Evolutionary conservation across 2,329 filamentous ascomycete species (phyloP).

Genomic region (Pseudopyrenochaeta lycopersici): DNA sequence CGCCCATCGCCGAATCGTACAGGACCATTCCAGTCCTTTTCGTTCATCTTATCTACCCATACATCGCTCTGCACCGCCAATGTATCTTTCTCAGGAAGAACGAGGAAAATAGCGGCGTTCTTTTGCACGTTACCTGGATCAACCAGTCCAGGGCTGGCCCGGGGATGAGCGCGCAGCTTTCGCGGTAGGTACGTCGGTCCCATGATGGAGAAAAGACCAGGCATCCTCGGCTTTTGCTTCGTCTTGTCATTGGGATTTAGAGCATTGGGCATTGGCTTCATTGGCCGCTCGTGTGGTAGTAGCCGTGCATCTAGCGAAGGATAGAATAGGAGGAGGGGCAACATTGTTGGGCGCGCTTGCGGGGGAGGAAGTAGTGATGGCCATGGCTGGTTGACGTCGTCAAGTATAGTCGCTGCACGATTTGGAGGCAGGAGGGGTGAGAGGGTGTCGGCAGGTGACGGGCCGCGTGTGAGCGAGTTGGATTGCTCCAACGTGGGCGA

Average conservation of each 20-base stretch:
- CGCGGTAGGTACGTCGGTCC: conserved; percentile 53
- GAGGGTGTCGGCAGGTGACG: conserved; percentile 24
- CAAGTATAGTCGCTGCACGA: conserved; percentile 39
- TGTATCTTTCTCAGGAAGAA: conserved; percentile 52
- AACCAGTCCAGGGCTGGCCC: conserved; percentile 53
- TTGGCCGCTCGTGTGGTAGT: conserved; percentile 51
- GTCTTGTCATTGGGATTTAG: conserved; percentile 44
- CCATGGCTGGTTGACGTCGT: conserved; percentile 46
- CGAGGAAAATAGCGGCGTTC: conserved; percentile 52
- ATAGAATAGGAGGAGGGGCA: conserved; percentile 55
- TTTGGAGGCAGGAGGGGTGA: conserved; percentile 41
- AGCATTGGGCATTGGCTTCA: conserved; percentile 46
- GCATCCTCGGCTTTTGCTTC: conserved; percentile 38
- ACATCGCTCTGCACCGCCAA: conserved; percentile 54
- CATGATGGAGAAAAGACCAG: conserved; percentile 51
- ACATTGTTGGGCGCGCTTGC: conserved; percentile 42
- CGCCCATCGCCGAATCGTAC: conserved; percentile 47
- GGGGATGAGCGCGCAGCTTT: conserved; percentile 47
- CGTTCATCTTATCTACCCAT: conserved; percentile 53
- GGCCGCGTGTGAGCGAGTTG: conserved; percentile 12
- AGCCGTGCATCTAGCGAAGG: conserved; percentile 54
- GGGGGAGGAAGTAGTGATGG: conserved; percentile 47
- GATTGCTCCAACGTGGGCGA: conserved; percentile 15
- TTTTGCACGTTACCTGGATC: conserved; percentile 46
- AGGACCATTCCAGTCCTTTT: conserved; percentile 40